Base-by-base conservation (phyloP, 305 asterid species). In the Euphrasia arctica region DNA sequence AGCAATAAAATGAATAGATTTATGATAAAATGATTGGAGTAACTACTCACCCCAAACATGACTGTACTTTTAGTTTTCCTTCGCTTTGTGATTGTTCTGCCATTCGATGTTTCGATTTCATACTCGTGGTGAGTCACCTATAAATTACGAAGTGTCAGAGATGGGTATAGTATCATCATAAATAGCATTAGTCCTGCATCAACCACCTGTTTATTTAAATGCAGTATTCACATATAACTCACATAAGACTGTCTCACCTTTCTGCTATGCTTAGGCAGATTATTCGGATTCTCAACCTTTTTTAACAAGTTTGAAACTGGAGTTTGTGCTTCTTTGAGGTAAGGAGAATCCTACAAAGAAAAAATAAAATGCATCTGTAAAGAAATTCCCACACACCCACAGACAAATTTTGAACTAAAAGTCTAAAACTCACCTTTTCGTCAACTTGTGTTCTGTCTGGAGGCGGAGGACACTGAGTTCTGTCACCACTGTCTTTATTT, bases 71-170 rank as follows among this genome's bases (percentile, higher is more conserved):
- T 88, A 57, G 97, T 90, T 76, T 82, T 90, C 65, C 86, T 82
- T 54, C 93, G 81, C 80, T 90, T 93, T 27, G 96, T 93, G 66
- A 92, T 83, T 69, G 90, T 88, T 84, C 94, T 79, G 60, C 96
- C 95, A 78, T 86, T 82, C 68, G 90, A 80, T 57, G 96, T 93
- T 84, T 93, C 97, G 63, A 93, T 87, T 79, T 93, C 95, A 76
- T 90, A 93, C 81, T 90, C 99, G 60, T 71, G 95, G 79, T 72
- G 97, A 58, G 95, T 90, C 70, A 88, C 95, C 95, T 90, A 79
- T 67, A 52, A 80, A 54, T 72, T 54, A 31, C 39, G 56, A 69
- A 65, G 75, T 54, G 67, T 34, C 25, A 62, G 60, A 57, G 52
- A 62, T 7, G 28, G 55, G 47, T 66, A 67, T 50, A 50, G 39